Percentiles rank a stretch among this genome's conserved stretches.
Evolutionary conservation across 2,329 filamentous ascomycete species (phyloP).

Genomic region (Ramularia endophylla): DNA sequence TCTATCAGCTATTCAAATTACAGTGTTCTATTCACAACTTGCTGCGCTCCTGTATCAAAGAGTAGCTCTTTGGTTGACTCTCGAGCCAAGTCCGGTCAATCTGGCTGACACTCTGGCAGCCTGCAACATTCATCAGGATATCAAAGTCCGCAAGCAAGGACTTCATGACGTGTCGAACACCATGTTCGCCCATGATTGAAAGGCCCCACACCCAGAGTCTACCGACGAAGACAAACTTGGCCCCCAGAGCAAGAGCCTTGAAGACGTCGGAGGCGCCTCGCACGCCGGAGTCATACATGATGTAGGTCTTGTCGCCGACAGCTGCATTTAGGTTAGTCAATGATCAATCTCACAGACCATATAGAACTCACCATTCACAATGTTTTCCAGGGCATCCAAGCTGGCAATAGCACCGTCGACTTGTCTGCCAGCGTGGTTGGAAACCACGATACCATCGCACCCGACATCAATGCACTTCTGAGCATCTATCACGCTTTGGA

Average conservation of each 20-base stretch:
- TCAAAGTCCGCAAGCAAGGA: slow-evolving; percentile 57
- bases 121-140: slow-evolving; percentile 55
- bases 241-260: slow-evolving; percentile 57
- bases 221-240: slow-evolving; percentile 58
- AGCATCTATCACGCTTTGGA: slow-evolving; percentile 63
- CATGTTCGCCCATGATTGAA: slow-evolving; percentile 54
- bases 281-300: slow-evolving; percentile 58
- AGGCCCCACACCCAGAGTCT: slow-evolving; percentile 57
- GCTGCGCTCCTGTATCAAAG: slow-evolving; percentile 21
- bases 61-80: slow-evolving; percentile 21
- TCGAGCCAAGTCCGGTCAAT: slow-evolving; percentile 40
- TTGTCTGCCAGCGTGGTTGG: slow-evolving; percentile 65
- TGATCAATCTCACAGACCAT: slow-evolving; percentile 21
- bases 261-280: slow-evolving; percentile 53
- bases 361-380: slow-evolving; percentile 49
- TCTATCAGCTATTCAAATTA: background rate
- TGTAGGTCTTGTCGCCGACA: slow-evolving; percentile 45
- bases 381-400: slow-evolving; percentile 55
- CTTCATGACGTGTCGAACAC: slow-evolving; percentile 58
- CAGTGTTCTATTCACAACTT: slow-evolving; percentile 16
- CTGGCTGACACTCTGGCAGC: slow-evolving; percentile 48
- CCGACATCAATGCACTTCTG: slow-evolving; percentile 53
- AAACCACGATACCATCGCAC: slow-evolving; percentile 62
- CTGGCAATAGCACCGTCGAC: slow-evolving; percentile 56
- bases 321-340: no score